phyloP scores from a whole-genome alignment of 2,329 filamentous ascomycete genomes.

The Westerdykella aurantiaca region DNA sequence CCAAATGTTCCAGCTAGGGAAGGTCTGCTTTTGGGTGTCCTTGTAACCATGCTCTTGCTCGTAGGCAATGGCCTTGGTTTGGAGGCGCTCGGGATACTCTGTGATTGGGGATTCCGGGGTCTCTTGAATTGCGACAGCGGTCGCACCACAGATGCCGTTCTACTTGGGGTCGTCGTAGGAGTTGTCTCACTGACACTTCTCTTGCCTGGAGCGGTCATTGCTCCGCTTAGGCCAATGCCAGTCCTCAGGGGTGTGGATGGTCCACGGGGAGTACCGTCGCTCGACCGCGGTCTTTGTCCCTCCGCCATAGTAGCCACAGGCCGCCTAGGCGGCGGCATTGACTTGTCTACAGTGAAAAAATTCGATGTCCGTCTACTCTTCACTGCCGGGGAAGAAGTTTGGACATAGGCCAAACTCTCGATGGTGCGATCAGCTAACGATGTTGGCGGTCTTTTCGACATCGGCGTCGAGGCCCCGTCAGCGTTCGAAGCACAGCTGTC shows the following conservation, averaged over 20 bases:
- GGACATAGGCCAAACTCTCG: constrained; percentile 72
- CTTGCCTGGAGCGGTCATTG: constrained; percentile 34
- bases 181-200: constrained; percentile 31
- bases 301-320: constrained; percentile 56
- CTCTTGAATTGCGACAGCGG: constrained; percentile 28
- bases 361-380: constrained; percentile 60
- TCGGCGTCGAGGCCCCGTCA: constrained; percentile 12
- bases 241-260: constrained; percentile 28
- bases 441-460: constrained; percentile 39
- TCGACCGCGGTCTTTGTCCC: constrained; percentile 45
- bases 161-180: constrained; percentile 26
- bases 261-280: constrained; percentile 34
- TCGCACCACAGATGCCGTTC: constrained; percentile 27
- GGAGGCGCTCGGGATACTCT: constrained; percentile 22
- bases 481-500: constrained; percentile 4
- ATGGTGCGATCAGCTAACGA: constrained; percentile 80
- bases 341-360: constrained; percentile 64
- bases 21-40: constrained; percentile 28
- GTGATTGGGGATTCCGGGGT: constrained; percentile 20
- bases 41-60: constrained; percentile 34
- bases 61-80: constrained; percentile 26
- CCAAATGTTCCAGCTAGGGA: constrained; percentile 32
- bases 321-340: constrained; percentile 57
- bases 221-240: constrained; percentile 16
- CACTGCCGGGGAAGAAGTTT: constrained; percentile 62